Percentiles rank a stretch among this genome's conserved stretches.
Conservation (phyloP, 2,329 filamentous ascomycete species). For the Aphanocladium album region DNA sequence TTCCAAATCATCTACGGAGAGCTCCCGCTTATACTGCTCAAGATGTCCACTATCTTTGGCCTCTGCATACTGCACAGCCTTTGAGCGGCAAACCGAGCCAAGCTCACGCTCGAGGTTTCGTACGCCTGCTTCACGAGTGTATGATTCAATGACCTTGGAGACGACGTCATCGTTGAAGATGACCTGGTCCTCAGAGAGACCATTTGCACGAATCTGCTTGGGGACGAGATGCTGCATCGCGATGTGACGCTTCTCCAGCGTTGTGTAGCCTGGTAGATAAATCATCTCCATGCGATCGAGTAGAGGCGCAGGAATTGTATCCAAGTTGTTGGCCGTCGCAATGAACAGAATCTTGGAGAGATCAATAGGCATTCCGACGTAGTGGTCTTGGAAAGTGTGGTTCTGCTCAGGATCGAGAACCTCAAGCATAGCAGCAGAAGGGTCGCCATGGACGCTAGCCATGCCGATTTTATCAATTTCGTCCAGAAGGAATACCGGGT, state of each 20-base stretch:
- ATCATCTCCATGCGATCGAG: constrained; percentile 98
- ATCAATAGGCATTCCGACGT: constrained; percentile 92
- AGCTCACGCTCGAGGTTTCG: constrained; percentile 95
- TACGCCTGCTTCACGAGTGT: constrained; percentile 93
- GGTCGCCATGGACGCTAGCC: constrained; percentile 89
- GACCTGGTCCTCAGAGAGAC: constrained; percentile 71
- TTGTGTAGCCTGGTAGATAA: constrained; percentile 89
- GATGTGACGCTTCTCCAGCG: constrained; percentile 93
- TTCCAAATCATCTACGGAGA: constrained; percentile 79
- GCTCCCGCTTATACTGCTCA: constrained; percentile 65
- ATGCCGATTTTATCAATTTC: constrained; percentile 97
- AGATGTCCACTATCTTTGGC: constrained; percentile 69
- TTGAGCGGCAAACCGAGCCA: constrained; percentile 87
- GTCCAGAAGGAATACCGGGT: constrained; percentile 91
- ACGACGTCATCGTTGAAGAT: constrained; percentile 76
- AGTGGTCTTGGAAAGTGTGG: constrained; percentile 90
- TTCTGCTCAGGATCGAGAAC: constrained; percentile 98
- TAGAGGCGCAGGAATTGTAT: constrained; percentile 90
- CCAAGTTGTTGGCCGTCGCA: constrained; percentile 89
- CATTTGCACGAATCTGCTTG: constrained; percentile 90
- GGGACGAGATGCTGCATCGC: constrained; percentile 89
- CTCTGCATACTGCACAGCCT: constrained; percentile 92
- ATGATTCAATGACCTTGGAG: constrained; percentile 91
- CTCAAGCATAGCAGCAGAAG: constrained; percentile 95
- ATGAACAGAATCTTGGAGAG: constrained; percentile 96